A percentile compares a stretch with the other conserved stretches of the same genome.
phyloP scores from a whole-genome alignment of 352 stramenopile genomes.

The Phytophthora capsici region DNA sequence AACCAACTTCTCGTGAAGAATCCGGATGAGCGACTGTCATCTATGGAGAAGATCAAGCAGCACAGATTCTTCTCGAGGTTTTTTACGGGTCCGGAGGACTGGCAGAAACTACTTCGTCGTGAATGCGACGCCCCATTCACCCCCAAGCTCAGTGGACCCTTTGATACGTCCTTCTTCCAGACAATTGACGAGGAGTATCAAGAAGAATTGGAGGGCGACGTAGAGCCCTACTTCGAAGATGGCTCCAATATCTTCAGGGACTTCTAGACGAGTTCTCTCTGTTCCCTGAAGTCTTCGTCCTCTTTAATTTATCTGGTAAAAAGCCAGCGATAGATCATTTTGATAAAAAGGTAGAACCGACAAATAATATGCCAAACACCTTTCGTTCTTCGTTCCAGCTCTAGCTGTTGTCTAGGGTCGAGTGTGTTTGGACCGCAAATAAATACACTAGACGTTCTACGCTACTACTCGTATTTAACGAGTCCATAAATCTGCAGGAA shows the following conservation, averaged over 20 bases:
- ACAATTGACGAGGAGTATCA: slow-evolving; percentile 59
- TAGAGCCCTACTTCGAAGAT: slow-evolving; percentile 72
- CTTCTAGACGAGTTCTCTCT: slow-evolving; percentile 40
- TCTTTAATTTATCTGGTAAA: slow-evolving; percentile 36
- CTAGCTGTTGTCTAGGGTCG: slow-evolving; percentile 13
- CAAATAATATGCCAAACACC: slow-evolving; percentile 9
- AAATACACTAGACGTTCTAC: slow-evolving; percentile 37
- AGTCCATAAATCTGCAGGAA: slow-evolving; percentile 26
- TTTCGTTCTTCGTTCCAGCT: slow-evolving; percentile 7
- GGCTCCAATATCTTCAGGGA: slow-evolving; percentile 71
- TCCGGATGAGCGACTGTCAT: slow-evolving; percentile 43
- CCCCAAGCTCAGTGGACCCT: slow-evolving; percentile 63
- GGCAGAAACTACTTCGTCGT: slow-evolving; percentile 50
- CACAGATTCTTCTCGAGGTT: slow-evolving; percentile 63
- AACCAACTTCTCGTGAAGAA: slow-evolving; percentile 63
- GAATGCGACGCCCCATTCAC: slow-evolving; percentile 62
- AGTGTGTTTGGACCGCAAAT: slow-evolving; percentile 18
- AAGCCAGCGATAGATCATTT: slow-evolving; percentile 18
- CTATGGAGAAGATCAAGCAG: slow-evolving; percentile 60
- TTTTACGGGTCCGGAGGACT: slow-evolving; percentile 45
- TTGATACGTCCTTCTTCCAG: slow-evolving; percentile 79
- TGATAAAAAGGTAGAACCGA: slow-evolving; percentile 6
- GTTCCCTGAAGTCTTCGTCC: slow-evolving; percentile 20
- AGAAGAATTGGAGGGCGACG: slow-evolving; percentile 56
- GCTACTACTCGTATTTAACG: slow-evolving; percentile 29